phyloP scores from a whole-genome alignment of 2,329 filamentous ascomycete species.

The Aplosporella prunicola region DNA sequence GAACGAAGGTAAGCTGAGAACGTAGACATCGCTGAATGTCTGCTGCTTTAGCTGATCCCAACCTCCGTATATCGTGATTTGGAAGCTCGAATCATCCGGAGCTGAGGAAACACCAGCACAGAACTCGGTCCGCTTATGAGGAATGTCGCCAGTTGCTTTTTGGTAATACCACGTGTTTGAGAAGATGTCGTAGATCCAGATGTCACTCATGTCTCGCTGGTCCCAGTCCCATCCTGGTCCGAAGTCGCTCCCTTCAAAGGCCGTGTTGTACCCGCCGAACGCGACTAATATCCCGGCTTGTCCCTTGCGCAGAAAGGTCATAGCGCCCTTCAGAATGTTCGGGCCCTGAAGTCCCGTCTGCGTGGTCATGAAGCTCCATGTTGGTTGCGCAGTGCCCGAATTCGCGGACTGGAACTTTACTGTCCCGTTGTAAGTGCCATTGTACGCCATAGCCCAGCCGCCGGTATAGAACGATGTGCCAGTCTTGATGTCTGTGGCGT shows the following conservation, averaged over 20 bases:
- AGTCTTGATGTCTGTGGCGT: neutral
- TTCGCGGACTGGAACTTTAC: neutral
- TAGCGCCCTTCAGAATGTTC: constrained; percentile 2
- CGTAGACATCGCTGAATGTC: constrained; percentile 3
- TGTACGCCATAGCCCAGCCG: constrained; percentile 1
- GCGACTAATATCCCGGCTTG: neutral
- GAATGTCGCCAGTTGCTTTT: constrained; percentile 5
- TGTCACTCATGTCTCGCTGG: neutral
- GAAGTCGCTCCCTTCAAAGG: neutral
- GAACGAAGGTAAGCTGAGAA: constrained; percentile 7
- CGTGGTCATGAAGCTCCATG: neutral
- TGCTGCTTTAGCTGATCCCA: constrained; percentile 2
- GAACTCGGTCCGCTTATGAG: constrained; percentile 2
- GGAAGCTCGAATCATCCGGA: constrained; percentile 8
- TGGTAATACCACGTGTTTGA: constrained; percentile 5
- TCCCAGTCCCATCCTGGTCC: neutral
- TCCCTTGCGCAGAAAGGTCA: constrained; percentile 4
- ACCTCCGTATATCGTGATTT: constrained; percentile 10
- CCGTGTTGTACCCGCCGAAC: constrained; percentile 4
- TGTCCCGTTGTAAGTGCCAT: constrained; percentile 1
- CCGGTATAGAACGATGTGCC: constrained; percentile 2
- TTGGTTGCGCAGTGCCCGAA: neutral
- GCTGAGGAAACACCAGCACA: constrained; percentile 7
- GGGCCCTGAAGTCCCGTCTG: neutral
- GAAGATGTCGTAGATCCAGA: constrained; percentile 4